phyloP scores from a whole-genome alignment of 768 basidiomycete species.

The Amanita subjunquillea region DNA sequence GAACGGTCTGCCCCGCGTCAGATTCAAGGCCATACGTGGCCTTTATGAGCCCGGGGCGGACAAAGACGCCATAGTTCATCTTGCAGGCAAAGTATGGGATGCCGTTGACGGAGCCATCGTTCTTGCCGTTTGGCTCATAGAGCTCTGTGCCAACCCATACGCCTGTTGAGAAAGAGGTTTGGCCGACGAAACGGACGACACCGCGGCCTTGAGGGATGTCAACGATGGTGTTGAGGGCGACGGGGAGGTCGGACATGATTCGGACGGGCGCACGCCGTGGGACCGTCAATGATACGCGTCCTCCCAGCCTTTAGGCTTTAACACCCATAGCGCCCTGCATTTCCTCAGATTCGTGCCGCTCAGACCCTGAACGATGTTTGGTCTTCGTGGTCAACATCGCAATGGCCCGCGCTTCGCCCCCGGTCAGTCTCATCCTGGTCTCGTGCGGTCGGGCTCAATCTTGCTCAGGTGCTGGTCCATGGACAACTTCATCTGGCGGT shows the following conservation, averaged over 20 bases:
- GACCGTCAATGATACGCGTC: not conserved
- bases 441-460: not conserved
- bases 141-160: slow-evolving; percentile 96
- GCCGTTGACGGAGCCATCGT: slow-evolving; percentile 84
- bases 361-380: slow-evolving; percentile 1
- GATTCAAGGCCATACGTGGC: slow-evolving; percentile 38
- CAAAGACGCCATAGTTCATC: slow-evolving; percentile 76
- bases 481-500: slow-evolving; percentile 14
- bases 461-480: slow-evolving; percentile 21
- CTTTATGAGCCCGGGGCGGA: slow-evolving; percentile 78
- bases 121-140: slow-evolving; percentile 79
- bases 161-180: slow-evolving; percentile 76
- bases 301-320: too few relatives aligned
- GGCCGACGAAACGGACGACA: slow-evolving; percentile 75
- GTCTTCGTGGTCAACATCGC: slow-evolving; percentile 10
- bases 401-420: slow-evolving; percentile 17
- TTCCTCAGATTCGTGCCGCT: not conserved
- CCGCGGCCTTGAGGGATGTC: slow-evolving; percentile 76
- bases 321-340: not conserved
- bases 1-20: slow-evolving; percentile 16
- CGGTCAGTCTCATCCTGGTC: slow-evolving; percentile 11
- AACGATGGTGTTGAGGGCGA: slow-evolving; percentile 60
- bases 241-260: slow-evolving; percentile 16
- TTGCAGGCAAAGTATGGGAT: slow-evolving; percentile 75
- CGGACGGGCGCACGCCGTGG: not conserved